Conservation (phyloP, 2,329 filamentous ascomycete species). For the Xylaria multiplex region DNA sequence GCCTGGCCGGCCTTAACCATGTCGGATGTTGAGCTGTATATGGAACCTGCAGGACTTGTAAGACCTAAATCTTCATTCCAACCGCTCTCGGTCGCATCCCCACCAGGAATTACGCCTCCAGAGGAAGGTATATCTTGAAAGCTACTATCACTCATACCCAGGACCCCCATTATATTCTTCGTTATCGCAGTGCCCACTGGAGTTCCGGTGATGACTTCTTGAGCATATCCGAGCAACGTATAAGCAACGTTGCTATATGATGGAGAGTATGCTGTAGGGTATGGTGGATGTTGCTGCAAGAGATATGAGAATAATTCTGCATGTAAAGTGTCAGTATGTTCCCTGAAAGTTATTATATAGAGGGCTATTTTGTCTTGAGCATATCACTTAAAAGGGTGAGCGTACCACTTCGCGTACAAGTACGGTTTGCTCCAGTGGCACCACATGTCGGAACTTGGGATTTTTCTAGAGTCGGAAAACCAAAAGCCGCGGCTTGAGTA, state of each 20-base stretch:
- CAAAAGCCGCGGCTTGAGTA: constrained; percentile 23
- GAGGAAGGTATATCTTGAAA: constrained; percentile 37
- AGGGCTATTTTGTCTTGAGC: background rate
- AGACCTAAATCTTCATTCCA: constrained; percentile 45
- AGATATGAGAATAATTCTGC: constrained; percentile 42
- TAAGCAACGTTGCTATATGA: constrained; percentile 53
- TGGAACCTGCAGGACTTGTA: constrained; percentile 34
- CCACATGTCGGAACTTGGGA: constrained; percentile 25
- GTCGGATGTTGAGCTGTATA: constrained; percentile 39
- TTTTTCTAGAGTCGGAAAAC: constrained; percentile 24
- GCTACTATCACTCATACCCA: constrained; percentile 48
- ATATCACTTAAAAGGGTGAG: background rate
- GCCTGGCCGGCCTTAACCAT: constrained; percentile 42
- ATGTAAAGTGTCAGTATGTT: constrained; percentile 35
- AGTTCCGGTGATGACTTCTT: constrained; percentile 53
- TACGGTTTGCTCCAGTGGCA: constrained; percentile 20
- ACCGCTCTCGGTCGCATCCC: constrained; percentile 30
- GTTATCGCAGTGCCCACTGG: constrained; percentile 45
- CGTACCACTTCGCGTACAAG: constrained; percentile 35
- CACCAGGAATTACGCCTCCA: constrained; percentile 30
- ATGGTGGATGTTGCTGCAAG: constrained; percentile 48
- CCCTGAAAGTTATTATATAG: too few relatives aligned
- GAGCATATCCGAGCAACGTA: constrained; percentile 52
- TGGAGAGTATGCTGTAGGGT: constrained; percentile 48
- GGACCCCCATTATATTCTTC: constrained; percentile 46